phyloP scores from a whole-genome alignment of 2,329 filamentous ascomycete genomes.

The Diaporthe sp. region DNA sequence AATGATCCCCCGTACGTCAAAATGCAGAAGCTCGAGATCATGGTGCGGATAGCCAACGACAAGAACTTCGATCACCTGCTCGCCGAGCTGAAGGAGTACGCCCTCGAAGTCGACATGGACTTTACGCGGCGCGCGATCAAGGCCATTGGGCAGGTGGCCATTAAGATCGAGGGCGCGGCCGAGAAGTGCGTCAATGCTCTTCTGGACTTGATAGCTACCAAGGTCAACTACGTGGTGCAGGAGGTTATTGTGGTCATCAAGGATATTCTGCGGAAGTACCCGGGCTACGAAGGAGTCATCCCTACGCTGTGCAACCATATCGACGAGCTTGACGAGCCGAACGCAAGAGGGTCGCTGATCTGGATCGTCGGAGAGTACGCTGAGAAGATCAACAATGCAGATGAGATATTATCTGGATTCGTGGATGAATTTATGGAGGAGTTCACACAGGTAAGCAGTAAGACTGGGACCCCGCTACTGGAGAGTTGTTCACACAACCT shows the following conservation, averaged over 20 bases:
- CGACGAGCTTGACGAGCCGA: constrained; percentile 95
- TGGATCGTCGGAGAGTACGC: constrained; percentile 99
- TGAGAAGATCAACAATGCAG: constrained; percentile 99
- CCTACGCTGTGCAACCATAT: constrained; percentile 96
- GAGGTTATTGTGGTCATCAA: constrained; percentile 99
- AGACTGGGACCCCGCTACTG: background rate
- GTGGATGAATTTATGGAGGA: constrained; percentile 97
- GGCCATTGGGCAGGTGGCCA: constrained; percentile 97
- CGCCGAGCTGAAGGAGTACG: constrained; percentile 96
- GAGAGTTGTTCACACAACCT: constrained; percentile 41
- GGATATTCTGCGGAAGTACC: constrained; percentile 97
- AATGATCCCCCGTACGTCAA: constrained; percentile 99
- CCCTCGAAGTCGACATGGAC: constrained; percentile 98
- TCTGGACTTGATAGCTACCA: constrained; percentile 94
- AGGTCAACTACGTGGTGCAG: constrained; percentile 99
- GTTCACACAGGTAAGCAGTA: constrained; percentile 83
- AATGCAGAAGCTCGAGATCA: constrained; percentile 97
- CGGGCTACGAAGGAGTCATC: constrained; percentile 97
- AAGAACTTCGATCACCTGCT: constrained; percentile 95
- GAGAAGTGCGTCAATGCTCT: constrained; percentile 96
- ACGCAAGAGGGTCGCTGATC: constrained; percentile 90
- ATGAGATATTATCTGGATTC: constrained; percentile 91
- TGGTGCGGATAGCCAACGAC: constrained; percentile 99
- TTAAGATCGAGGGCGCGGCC: constrained; percentile 96
- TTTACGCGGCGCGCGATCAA: constrained; percentile 95